Percentiles rank a stretch among this genome's conserved stretches.
These are phyloP conservation scores for Rhodomyrtus tomentosa DNA, from an alignment of 345 rosid genomes.

Conservation along the genomic window DNA sequence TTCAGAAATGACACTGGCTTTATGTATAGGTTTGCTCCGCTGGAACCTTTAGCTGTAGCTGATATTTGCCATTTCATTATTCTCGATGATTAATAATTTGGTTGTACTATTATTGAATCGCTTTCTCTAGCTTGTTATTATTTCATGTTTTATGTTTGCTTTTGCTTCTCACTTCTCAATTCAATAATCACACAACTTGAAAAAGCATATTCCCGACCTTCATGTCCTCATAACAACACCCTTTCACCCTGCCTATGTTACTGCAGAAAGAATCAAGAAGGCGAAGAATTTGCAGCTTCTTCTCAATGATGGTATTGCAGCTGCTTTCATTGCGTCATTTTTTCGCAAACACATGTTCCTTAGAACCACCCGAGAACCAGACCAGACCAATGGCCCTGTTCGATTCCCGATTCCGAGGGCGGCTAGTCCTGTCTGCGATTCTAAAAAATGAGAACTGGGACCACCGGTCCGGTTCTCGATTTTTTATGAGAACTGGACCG, in stretches of 20 bases:
- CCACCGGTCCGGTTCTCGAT: no score
- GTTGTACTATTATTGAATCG: not conserved
- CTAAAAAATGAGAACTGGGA: no score
- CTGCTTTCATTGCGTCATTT: no score
- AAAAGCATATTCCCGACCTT: conserved; percentile 83
- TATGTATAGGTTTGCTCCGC: not conserved
- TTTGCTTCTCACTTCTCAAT: not conserved
- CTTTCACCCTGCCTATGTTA: conserved; percentile 91
- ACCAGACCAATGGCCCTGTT: no score
- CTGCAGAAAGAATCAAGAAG: conserved; percentile 81
- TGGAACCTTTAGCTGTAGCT: not conserved
- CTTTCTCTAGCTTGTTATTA: not conserved
- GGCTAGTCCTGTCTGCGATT: no score
- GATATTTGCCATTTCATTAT: not conserved
- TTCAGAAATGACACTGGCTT: not conserved
- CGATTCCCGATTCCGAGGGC: no score
- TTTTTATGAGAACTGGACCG: no score
- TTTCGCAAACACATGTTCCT: no score
- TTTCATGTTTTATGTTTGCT: not conserved
- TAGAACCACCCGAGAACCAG: no score
- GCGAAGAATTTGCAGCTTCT: conserved; percentile 84
- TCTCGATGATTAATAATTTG: not conserved
- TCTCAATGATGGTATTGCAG: conserved; percentile 92
- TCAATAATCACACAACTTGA: conserved; percentile 16
- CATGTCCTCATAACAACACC: conserved; percentile 84